phyloP scores from a whole-genome alignment of 1,284 basidiomycete genomes.

The Wallemia mellicola region DNA sequence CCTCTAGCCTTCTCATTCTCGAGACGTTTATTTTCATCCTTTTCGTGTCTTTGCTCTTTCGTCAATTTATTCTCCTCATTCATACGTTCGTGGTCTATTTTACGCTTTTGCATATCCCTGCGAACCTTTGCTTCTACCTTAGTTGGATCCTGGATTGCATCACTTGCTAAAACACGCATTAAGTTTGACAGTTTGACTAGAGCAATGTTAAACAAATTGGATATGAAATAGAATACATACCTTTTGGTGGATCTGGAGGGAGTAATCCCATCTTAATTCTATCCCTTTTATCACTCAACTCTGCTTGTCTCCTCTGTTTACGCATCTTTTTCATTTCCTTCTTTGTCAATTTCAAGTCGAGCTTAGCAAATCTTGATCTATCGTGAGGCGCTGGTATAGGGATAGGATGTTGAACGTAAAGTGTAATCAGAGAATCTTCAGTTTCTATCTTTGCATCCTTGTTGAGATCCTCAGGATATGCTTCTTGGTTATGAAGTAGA shows the following conservation, averaged over 20 bases:
- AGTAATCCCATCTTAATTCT: slow-evolving; percentile 82
- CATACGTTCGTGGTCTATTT: slow-evolving; percentile 63
- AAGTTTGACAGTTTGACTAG: slow-evolving; percentile 75
- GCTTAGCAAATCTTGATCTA: slow-evolving; percentile 39
- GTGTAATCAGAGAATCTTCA: slow-evolving; percentile 45
- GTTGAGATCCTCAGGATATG: slow-evolving; percentile 30
- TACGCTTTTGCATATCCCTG: slow-evolving; percentile 67
- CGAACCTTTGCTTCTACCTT: slow-evolving; percentile 84
- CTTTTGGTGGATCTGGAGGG: slow-evolving; percentile 83
- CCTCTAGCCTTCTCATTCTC: slow-evolving; percentile 59
- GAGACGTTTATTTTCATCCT: slow-evolving; percentile 47
- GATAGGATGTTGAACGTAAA: slow-evolving; percentile 89
- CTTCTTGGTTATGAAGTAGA: slow-evolving; percentile 36
- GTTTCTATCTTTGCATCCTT: slow-evolving; percentile 28
- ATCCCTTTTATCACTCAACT: slow-evolving; percentile 80
- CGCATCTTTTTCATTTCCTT: slow-evolving; percentile 96
- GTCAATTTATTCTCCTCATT: slow-evolving; percentile 75
- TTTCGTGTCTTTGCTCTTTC: slow-evolving; percentile 59
- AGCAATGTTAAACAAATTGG: slow-evolving; percentile 1
- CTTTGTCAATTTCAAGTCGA: slow-evolving; percentile 66
- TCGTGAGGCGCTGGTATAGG: slow-evolving; percentile 73
- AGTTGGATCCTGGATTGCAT: slow-evolving; percentile 87
- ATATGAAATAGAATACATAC: slow-evolving; percentile 18
- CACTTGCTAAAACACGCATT: slow-evolving; percentile 90
- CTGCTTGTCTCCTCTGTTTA: slow-evolving; percentile 55